Conservation (phyloP, 2,329 filamentous ascomycete genomes). For the Fusarium globosum region DNA sequence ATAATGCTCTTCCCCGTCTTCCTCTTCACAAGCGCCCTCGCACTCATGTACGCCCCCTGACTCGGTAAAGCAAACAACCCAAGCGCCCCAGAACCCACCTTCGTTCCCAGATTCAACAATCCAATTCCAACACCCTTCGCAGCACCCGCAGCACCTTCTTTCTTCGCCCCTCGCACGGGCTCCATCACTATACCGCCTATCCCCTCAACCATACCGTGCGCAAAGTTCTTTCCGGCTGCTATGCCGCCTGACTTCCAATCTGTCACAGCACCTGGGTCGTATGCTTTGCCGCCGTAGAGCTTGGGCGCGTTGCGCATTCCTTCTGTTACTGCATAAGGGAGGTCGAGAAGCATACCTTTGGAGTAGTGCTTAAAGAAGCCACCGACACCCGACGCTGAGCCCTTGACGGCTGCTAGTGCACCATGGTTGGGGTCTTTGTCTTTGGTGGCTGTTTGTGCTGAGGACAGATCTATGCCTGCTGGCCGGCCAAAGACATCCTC, state of each 20-base stretch:
- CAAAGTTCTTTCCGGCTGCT: conserved; percentile 10
- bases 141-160: conserved; percentile 13
- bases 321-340: conserved; percentile 34
- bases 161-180: conserved; percentile 2
- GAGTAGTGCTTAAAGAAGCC: conserved; percentile 35
- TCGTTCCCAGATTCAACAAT: background rate
- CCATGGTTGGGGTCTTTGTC: background rate
- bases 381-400: conserved; percentile 8
- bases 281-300: conserved; percentile 17
- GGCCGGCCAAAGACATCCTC: background rate
- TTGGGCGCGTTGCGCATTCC: conserved; percentile 31
- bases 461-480: background rate
- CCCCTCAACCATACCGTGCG: conserved; percentile 18
- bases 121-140: conserved; percentile 24
- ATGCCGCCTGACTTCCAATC: conserved; percentile 24
- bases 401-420: conserved; percentile 20
- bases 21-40: conserved; percentile 1
- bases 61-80: background rate
- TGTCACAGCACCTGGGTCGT: conserved; percentile 11
- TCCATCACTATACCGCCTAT: conserved; percentile 16
- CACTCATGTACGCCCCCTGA: background rate
- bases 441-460: background rate
- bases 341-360: conserved; percentile 17
- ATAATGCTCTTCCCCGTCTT: background rate
- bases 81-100: background rate